Base-by-base conservation (phyloP, 371 early-diverging fungal species). In the Mortierella sp. region DNA sequence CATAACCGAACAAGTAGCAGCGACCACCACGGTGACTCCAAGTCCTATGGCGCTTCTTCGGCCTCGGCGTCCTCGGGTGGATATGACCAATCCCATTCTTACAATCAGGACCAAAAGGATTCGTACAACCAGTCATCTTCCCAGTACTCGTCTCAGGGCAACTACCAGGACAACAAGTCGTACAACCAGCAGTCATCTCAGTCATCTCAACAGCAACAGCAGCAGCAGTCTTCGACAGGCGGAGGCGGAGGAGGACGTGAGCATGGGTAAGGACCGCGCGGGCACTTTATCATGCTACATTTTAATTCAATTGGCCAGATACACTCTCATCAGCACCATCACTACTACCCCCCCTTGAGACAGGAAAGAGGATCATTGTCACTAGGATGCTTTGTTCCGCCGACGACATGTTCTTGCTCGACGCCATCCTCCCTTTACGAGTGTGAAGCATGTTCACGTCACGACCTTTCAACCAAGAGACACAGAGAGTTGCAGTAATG, bases 261-360 rank as follows among this genome's bases (percentile, higher is more conserved):
- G 70, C 80, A 66, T 73, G 80, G 80, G 80, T 80, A 80, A 80
- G 80, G 48, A 29, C 26, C 19, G 9, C 41, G 41, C 41, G 24
- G 31, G 5, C n/a, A 5, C 40, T n/a, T 39, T 53, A 24, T 11
- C 40, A 40, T 41, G 2, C 6, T 39, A 34, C n/a, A n/a, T 16
- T 7, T 34, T 2, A 16, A 1, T 58, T 2, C 34, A 58, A 31
- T 29, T 58, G 58, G 34, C 4, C 58, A 58, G 58, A 5, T 29
- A 8, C 10, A 29, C 29, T 29, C 34, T 34, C n/a, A n/a, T 19
- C 6, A 34, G 19, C 34, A 58, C 29, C 34, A 29, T 53, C 29
- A 13, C 58, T 19, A 19, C 22, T 22, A 22, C 47, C 26, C 19
- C 34, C 14, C 2, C 34, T 26, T 19, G n/a, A n/a, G n/a, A n/a